Conservation (phyloP, 2,329 filamentous ascomycete genomes). For the Paecilomyces formosus region DNA sequence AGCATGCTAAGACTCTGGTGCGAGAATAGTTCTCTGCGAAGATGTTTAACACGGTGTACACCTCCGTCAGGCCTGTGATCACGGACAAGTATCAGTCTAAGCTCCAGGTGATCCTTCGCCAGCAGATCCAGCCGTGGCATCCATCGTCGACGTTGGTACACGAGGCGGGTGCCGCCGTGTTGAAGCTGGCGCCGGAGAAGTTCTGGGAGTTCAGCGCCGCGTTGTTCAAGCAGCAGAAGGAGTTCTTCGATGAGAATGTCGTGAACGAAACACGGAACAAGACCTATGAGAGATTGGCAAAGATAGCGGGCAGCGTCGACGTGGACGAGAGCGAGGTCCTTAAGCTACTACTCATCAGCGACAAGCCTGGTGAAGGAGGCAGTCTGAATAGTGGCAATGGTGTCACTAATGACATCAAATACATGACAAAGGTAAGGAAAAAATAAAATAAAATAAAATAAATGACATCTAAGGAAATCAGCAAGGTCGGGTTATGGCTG, state of each 20-base stretch:
- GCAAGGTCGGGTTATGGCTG: conserved; percentile 7
- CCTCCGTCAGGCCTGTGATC: conserved; percentile 57
- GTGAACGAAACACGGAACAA: conserved; percentile 77
- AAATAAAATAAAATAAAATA: conserved; percentile 47
- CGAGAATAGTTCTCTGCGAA: conserved; percentile 54
- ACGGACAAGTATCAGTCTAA: conserved; percentile 50
- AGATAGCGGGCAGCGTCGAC: conserved; percentile 60
- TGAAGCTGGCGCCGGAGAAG: conserved; percentile 58
- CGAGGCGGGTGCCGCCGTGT: conserved; percentile 76
- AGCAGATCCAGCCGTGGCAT: conserved; percentile 93
- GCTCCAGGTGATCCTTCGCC: conserved; percentile 75
- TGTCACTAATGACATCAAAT: conserved; percentile 78
- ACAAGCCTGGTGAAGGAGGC: conserved; percentile 60
- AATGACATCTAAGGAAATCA: background rate
- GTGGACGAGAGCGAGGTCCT: conserved; percentile 66
- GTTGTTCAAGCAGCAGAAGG: conserved; percentile 62
- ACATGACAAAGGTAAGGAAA: conserved; percentile 68
- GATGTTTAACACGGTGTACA: conserved; percentile 70
- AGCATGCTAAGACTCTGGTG: conserved; percentile 2
- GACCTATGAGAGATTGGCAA: conserved; percentile 73
- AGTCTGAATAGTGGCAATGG: conserved; percentile 70
- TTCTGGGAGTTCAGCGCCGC: conserved; percentile 74
- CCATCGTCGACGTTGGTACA: conserved; percentile 65
- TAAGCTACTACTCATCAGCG: conserved; percentile 58
- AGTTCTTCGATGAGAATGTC: conserved; percentile 78